Base-by-base conservation (phyloP, 2,329 filamentous ascomycete genomes). In the Triangularia verruculosa region DNA sequence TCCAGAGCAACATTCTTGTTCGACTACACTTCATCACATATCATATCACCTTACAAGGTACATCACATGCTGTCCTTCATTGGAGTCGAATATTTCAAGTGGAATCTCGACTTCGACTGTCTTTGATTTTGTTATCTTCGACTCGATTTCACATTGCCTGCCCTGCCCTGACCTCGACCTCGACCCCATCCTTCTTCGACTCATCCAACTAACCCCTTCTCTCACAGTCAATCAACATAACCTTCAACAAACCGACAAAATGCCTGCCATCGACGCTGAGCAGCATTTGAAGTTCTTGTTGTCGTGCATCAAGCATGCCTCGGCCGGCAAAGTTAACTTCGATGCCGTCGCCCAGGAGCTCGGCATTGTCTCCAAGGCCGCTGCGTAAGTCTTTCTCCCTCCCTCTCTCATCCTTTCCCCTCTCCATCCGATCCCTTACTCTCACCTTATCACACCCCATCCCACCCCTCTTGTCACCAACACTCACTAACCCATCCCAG, bases 301-400 rank as follows among this genome's bases (percentile, higher is more conserved):
- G 57, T 79, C 80, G 60, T 91, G 89, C 75, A 88, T 91, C 73
- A 81, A 82, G 60, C 76, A 87, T 74, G 83, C 85, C 9, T 80
- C 76, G 70, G 80, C 81, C 66, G 87, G 87, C 65, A 86, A 84
- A 74, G 88, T 89, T 5, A 84, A 91, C 70, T 91, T 90, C 68
- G 76, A 75, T 5, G 79, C 81, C 57, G 89, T 92, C n/a, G 86
- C 86, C 11, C 77, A 80, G 15, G 87, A 90, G 69, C 85, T 87
- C 51, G 76, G 74, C 22, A 89, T 91, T 39, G 80, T 88, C 32
- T 80, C 77, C 74, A 89, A 89, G 75, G 87, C 83, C 13, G 89
- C 89, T 22, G 89, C 88, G 89, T 91, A 82, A 81, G 88, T 83
- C 17, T 5, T 63, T 22, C 15, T 25, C 59, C 52, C 56, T 32